A percentile compares a stretch with the other conserved stretches of the same genome.
These are phyloP conservation scores for Malus hybrid DNA, from an alignment of 331 rosid species.

Conservation along the genomic window DNA sequence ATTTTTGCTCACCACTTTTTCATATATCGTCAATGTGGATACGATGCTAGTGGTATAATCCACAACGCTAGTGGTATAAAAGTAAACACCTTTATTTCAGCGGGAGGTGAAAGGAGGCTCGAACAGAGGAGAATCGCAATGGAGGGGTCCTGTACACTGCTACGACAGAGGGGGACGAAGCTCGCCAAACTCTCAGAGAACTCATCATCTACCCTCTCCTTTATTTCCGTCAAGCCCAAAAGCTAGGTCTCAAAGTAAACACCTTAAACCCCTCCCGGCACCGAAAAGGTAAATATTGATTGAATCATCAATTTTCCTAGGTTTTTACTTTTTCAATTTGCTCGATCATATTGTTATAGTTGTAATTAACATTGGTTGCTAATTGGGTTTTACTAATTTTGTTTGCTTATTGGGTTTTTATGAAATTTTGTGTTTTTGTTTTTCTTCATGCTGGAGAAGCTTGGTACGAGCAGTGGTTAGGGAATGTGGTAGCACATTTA, in stretches of 20 bases:
- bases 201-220: slow-evolving; percentile 60
- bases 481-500: slow-evolving; percentile 76
- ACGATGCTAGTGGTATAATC: no score
- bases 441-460: slow-evolving; percentile 50
- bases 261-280: slow-evolving; percentile 63
- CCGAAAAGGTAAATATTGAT: slow-evolving; percentile 60
- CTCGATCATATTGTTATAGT: not conserved
- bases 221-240: slow-evolving; percentile 41
- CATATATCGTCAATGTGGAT: no score
- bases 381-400: not conserved
- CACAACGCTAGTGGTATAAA: no score
- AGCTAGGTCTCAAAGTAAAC: slow-evolving; percentile 61
- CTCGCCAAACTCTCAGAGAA: slow-evolving; percentile 66
- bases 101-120: slow-evolving; percentile 45
- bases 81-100: no score
- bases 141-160: slow-evolving; percentile 55
- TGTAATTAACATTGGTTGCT: not conserved
- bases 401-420: not conserved
- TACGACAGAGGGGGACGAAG: slow-evolving; percentile 25
- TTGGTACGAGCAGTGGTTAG: slow-evolving; percentile 80
- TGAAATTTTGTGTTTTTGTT: not conserved
- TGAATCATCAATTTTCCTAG: not conserved
- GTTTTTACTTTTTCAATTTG: not conserved
- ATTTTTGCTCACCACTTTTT: no score
- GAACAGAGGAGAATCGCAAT: slow-evolving; percentile 23